Evolutionary conservation across 768 basidiomycete species (phyloP), one percentile per base, ranked within the genome.

Genomic region (Russula sp.): DNA sequence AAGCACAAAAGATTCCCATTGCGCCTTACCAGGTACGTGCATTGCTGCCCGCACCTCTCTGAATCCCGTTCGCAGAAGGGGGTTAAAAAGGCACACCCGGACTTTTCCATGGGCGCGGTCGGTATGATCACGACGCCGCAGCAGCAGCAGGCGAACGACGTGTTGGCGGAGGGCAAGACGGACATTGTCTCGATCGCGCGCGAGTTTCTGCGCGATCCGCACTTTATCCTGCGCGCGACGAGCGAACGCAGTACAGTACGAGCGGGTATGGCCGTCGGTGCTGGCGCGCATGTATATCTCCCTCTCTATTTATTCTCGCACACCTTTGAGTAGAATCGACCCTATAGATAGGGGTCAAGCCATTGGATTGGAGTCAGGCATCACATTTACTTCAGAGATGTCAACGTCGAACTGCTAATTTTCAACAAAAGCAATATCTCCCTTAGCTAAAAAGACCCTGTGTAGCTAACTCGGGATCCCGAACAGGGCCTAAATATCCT

Each of bases 121-220:
- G 91, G 91, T 0, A 70, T 89, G 53, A 88, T 94, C 69, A 86
- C 83, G 0, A 78, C 83, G 9, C 80, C 86, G n/a, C n/a, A n/a
- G n/a, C n/a, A n/a, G 2, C 61, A 75, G 18, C 80, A 84, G 68
- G 81, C 81, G 34, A 69, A 92, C 69, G 75, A 79, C 5, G 83
- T 85, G 70, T 70, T 93, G n/a, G 76, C 81, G 65, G 73, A 80
- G 1, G 85, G 83, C n/a, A 80, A 88, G 67, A 82, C 86, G 4
- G 88, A 93, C 68, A 80, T 87, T 3, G 75, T 89, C 20, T 79
- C 83, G 60, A 73, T 89, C 34, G 89, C 85, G 5, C 76, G 90
- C 52, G 85, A 86, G 67, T 73, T 90, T 8, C 67, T 91, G 59
- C 75, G 86, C 47, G 78, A 83, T 66, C 84, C 85, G n/a, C 83